A percentile compares a stretch with the other conserved stretches of the same genome.
phyloP scores from a whole-genome alignment of 2,329 filamentous ascomycete genomes.

The Monosporascus sp. region DNA sequence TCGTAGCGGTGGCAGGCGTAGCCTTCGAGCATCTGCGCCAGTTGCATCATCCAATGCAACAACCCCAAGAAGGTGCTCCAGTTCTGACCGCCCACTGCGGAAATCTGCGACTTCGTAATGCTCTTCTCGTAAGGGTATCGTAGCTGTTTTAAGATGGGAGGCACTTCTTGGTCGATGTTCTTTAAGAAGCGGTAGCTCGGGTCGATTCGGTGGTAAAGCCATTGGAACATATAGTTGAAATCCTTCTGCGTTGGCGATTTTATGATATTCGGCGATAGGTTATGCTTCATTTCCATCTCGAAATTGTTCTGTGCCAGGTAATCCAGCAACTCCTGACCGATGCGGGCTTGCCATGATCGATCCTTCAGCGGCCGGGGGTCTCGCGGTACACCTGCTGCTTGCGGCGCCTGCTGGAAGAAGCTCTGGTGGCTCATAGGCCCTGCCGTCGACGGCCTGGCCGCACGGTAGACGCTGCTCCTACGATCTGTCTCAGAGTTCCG shows the following conservation, averaged over 20 bases:
- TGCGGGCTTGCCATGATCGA: slow-evolving; percentile 70
- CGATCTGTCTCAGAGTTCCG: slow-evolving; percentile 53
- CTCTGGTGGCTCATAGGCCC: slow-evolving; percentile 76
- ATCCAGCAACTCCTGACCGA: slow-evolving; percentile 85
- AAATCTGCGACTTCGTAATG: slow-evolving; percentile 94
- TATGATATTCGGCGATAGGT: slow-evolving; percentile 82
- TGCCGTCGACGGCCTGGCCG: slow-evolving; percentile 57
- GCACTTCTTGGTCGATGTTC: slow-evolving; percentile 91
- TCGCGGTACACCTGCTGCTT: slow-evolving; percentile 73
- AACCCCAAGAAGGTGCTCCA: slow-evolving; percentile 93
- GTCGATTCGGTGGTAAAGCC: slow-evolving; percentile 94
- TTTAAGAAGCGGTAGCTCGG: slow-evolving; percentile 91
- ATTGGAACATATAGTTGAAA: slow-evolving; percentile 97
- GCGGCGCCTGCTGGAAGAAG: slow-evolving; percentile 87
- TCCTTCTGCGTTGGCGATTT: slow-evolving; percentile 97
- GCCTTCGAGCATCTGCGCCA: slow-evolving; percentile 87
- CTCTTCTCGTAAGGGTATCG: slow-evolving; percentile 92
- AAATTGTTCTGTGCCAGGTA: slow-evolving; percentile 93
- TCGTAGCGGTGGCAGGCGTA: slow-evolving; percentile 78
- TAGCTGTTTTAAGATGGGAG: slow-evolving; percentile 85
- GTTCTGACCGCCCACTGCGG: slow-evolving; percentile 92
- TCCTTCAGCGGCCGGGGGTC: slow-evolving; percentile 87
- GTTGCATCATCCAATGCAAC: slow-evolving; percentile 98
- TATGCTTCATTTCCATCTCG: slow-evolving; percentile 96
- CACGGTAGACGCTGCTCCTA: slow-evolving; percentile 77